Conservation (phyloP, 116 monocot species). For the Posidonia oceanica region DNA sequence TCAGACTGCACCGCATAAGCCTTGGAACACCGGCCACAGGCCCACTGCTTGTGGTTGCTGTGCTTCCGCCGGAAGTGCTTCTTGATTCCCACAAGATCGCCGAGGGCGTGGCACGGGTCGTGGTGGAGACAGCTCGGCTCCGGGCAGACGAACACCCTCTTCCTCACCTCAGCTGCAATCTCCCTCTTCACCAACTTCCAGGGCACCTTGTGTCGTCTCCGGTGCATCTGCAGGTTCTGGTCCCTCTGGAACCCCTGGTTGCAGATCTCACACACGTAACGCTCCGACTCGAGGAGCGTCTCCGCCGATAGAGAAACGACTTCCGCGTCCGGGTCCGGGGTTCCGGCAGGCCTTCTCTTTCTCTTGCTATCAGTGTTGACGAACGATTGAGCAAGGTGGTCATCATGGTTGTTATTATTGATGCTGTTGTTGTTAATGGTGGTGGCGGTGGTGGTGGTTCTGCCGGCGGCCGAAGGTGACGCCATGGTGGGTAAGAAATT, state of each 20-base stretch:
- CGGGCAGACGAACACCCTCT: slow-evolving; percentile 87
- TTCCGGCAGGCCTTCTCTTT: slow-evolving; percentile 62
- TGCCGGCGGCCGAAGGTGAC: too few species aligned
- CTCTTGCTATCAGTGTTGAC: slow-evolving; percentile 16
- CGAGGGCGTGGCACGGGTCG: slow-evolving; percentile 84
- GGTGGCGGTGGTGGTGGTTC: too few species aligned
- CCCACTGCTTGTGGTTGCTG: slow-evolving; percentile 60
- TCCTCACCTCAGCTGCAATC: slow-evolving; percentile 20
- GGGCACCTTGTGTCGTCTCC: slow-evolving; percentile 84
- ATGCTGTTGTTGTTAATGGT: too few species aligned
- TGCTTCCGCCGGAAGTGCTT: slow-evolving; percentile 91
- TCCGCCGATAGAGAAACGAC: slow-evolving; percentile 69
- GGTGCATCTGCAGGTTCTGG: slow-evolving; percentile 93
- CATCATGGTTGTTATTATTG: neutral
- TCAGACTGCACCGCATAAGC: slow-evolving; percentile 85
- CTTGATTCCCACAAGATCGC: slow-evolving; percentile 94
- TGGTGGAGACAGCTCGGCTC: slow-evolving; percentile 88
- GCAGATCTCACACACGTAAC: slow-evolving; percentile 93
- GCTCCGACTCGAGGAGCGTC: slow-evolving; percentile 75
- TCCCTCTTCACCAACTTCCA: slow-evolving; percentile 78
- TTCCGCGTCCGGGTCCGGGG: slow-evolving; percentile 84
- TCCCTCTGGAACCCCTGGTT: slow-evolving; percentile 82
- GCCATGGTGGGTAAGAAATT: too few species aligned
- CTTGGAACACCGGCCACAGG: slow-evolving; percentile 53
- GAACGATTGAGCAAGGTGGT: neutral